These are phyloP conservation scores for Discostella stelligera DNA, from an alignment of 352 stramenopile genomes.

Conservation along the genomic window DNA sequence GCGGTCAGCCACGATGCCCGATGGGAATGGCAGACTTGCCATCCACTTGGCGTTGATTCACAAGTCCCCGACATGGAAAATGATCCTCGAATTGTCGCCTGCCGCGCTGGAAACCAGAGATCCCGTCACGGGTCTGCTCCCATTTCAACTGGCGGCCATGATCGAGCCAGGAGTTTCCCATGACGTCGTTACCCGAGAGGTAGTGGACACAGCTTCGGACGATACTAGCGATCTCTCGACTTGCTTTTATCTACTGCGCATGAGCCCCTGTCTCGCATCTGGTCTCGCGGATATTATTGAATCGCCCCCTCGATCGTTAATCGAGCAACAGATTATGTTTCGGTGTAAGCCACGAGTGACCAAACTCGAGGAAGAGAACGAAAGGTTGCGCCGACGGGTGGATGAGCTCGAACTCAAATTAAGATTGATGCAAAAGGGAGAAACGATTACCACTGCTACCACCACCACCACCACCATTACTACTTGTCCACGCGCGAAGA, in stretches of 20 bases:
- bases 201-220: background rate
- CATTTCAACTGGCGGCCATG: slow-evolving; percentile 44
- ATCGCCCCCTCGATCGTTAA: background rate
- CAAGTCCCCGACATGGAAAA: slow-evolving; percentile 35
- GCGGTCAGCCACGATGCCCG: slow-evolving; percentile 30
- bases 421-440: slow-evolving; percentile 8
- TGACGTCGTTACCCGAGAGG: background rate
- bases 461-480: background rate
- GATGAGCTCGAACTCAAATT: slow-evolving; percentile 36
- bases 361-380: slow-evolving; percentile 44
- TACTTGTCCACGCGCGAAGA: slow-evolving; percentile 20
- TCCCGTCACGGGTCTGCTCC: slow-evolving; percentile 38
- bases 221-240: slow-evolving; percentile 16
- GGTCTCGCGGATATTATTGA: slow-evolving; percentile 20
- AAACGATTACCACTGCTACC: slow-evolving; percentile 1
- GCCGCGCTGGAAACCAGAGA: slow-evolving; percentile 35
- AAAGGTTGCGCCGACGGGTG: slow-evolving; percentile 25
- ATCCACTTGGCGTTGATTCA: slow-evolving; percentile 42
- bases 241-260: slow-evolving; percentile 32
- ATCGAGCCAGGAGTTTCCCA: background rate
- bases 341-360: slow-evolving; percentile 30
- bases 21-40: slow-evolving; percentile 37
- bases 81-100: slow-evolving; percentile 24
- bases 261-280: slow-evolving; percentile 41
- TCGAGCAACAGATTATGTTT: slow-evolving; percentile 27